Evolutionary conservation across 176 grass and related monocot genomes (phyloP), one percentile per base, ranked within the genome.

Genomic region (Bromus sterilis): DNA sequence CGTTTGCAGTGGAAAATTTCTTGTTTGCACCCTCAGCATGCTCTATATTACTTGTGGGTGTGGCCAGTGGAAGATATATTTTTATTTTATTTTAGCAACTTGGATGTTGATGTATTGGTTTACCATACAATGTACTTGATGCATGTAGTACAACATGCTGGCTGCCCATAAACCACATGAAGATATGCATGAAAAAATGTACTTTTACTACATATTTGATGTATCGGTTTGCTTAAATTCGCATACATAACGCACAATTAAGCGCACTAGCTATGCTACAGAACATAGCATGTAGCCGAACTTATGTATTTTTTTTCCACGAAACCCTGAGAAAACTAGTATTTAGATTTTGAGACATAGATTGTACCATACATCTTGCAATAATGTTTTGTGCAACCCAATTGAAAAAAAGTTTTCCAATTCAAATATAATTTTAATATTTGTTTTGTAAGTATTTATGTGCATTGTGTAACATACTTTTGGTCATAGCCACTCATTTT

Each of bases 81-180:
- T 37, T 25, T 33, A 39, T 37, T 23, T 48, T 62, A 21, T 49
- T 28, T 48, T 55, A 25, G 51, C 79, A 49, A 78, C 53, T 85
- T 71, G 83, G 79, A 82, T 74, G 57, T 66, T 32, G 72, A 82
- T 41, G 53, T 35, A 18, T 77, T 83, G 57, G n/a, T 43, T n/a
- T 53, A 53, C 49, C 57, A 74, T 82, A 24, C 83, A 82, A 67
- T 74, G 65, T 66, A 85, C 65, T 23, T 56, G 35, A 46, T 66
- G 48, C 71, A 66, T 35, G 35, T 57, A 28, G 16, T 23, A 68
- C 29, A 13, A 33, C 75, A 70, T 49, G 51, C 3, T 72, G 7
- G 28, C 25, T 36, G 39, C 41, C 20, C 35, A 5, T 40, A 69
- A 58, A 6, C 23, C 29, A 32, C 35, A 29, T 28, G 24, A 14